A percentile compares a stretch with the other conserved stretches of the same genome.
Evolutionary conservation across 441 rosid genomes (phyloP).

Genomic region (Jatropha podagrica): DNA sequence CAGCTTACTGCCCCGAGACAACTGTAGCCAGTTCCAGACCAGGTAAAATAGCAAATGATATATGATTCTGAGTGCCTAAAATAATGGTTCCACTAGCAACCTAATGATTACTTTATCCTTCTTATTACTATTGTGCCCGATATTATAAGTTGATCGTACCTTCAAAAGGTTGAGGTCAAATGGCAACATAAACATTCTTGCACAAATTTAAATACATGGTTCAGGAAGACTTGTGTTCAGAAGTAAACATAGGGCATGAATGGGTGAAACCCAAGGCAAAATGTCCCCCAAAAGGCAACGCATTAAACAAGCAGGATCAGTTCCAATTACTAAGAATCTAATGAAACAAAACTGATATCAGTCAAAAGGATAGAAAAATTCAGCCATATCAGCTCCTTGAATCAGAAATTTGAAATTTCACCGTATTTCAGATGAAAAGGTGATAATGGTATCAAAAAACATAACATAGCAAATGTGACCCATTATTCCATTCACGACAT

Average conservation of each 20-base stretch:
- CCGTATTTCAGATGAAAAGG: background rate
- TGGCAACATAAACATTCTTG: background rate
- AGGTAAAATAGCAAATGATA: background rate
- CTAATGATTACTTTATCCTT: background rate
- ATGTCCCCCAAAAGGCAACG: background rate
- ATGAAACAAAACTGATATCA: background rate
- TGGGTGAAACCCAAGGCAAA: background rate
- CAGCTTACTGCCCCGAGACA: background rate
- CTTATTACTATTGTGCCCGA: background rate
- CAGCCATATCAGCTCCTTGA: background rate
- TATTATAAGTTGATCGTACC: background rate
- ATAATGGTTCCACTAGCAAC: background rate
- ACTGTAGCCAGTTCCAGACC: background rate
- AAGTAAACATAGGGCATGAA: background rate
- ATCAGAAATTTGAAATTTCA: background rate
- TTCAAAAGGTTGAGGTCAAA: background rate
- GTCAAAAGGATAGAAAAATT: background rate
- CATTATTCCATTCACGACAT: background rate
- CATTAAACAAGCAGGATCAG: background rate
- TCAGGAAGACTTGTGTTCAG: background rate
- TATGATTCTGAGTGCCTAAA: background rate
- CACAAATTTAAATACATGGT: background rate
- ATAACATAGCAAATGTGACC: background rate
- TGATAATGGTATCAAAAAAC: background rate
- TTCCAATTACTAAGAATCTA: background rate